phyloP scores from a whole-genome alignment of 768 basidiomycete genomes.

The Boletellus ananiceps region DNA sequence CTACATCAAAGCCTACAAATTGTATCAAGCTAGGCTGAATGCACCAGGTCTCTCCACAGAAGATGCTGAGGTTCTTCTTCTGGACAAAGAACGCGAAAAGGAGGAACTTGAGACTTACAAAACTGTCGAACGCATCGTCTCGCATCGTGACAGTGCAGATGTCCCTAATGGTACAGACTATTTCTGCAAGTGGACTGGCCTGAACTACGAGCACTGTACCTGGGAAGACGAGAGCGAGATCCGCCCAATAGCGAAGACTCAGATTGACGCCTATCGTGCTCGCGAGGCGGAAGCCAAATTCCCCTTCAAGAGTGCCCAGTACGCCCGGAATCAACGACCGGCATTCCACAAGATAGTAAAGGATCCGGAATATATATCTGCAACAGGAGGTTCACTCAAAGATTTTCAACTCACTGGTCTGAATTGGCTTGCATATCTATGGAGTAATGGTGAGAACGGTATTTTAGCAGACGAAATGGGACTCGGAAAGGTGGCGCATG shows the following conservation, averaged over 20 bases:
- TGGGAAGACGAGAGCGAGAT: conserved; percentile 90
- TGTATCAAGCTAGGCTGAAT: conserved; percentile 61
- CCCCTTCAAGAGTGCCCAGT: conserved; percentile 77
- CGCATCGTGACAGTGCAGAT: conserved; percentile 62
- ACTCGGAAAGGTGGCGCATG: conserved; percentile 73
- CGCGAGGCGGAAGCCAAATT: conserved; percentile 77
- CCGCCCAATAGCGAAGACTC: conserved; percentile 66
- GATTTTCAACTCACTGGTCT: conserved; percentile 98
- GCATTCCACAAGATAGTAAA: conserved; percentile 76
- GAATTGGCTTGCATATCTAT: conserved; percentile 97
- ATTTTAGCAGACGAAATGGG: conserved; percentile 99
- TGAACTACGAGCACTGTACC: conserved; percentile 92
- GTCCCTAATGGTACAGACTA: conserved; percentile 61
- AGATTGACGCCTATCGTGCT: conserved; percentile 73
- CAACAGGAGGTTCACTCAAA: conserved; percentile 83
- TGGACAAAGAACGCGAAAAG: conserved; percentile 87
- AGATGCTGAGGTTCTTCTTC: conserved; percentile 82
- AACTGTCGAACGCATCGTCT: conserved; percentile 86
- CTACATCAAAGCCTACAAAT: conserved; percentile 90
- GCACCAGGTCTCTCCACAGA: conserved; percentile 72
- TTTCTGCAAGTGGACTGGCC: conserved; percentile 94
- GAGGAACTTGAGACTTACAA: conserved; percentile 90
- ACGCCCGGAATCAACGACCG: conserved; percentile 66
- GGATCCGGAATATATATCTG: conserved; percentile 80
- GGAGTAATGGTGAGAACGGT: conserved; percentile 93